These are phyloP conservation scores for Escovopsis sp. DNA, from an alignment of 2,329 filamentous ascomycete genomes.

Conservation along the genomic window DNA sequence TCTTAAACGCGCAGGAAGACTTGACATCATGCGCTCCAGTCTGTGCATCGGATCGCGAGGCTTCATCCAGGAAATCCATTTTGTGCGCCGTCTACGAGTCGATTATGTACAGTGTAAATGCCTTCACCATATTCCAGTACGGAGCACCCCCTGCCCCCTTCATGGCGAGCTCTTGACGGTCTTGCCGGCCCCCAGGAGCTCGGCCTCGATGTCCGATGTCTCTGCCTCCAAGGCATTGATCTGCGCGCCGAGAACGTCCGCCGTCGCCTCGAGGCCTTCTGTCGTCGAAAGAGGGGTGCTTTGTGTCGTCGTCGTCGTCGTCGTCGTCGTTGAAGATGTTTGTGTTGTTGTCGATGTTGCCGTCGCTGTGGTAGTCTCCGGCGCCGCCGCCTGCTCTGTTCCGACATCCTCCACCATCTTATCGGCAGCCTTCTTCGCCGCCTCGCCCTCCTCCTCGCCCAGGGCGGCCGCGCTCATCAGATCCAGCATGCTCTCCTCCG, in stretches of 20 bases:
- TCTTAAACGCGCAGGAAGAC: too few species aligned
- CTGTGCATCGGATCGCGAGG: too few species aligned
- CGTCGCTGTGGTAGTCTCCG: too few species aligned
- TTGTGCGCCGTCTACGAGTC: too few species aligned
- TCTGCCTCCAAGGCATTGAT: slow-evolving; percentile 6
- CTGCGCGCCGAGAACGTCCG: slow-evolving; percentile 9
- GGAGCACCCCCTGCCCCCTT: slow-evolving; percentile 9
- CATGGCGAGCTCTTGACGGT: slow-evolving; percentile 12
- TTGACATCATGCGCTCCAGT: too few species aligned
- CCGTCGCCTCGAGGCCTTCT: neutral
- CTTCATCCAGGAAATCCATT: too few species aligned
- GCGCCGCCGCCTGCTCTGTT: neutral
- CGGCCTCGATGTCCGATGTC: slow-evolving; percentile 11
- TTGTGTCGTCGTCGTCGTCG: too few species aligned
- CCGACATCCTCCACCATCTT: neutral
- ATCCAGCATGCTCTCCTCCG: slow-evolving; percentile 23
- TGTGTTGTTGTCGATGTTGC: too few species aligned
- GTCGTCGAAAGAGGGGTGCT: too few species aligned
- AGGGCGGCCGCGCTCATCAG: slow-evolving; percentile 13
- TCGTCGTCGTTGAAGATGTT: too few species aligned
- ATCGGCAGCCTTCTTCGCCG: slow-evolving; percentile 1
- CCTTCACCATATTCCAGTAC: slow-evolving; percentile 1
- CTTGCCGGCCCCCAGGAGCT: slow-evolving; percentile 8
- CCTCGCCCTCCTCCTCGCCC: slow-evolving; percentile 1
- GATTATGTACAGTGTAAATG: too few species aligned